Evolutionary conservation across 163 green algal species (phyloP).

Genomic region (Volvox carteri): DNA sequence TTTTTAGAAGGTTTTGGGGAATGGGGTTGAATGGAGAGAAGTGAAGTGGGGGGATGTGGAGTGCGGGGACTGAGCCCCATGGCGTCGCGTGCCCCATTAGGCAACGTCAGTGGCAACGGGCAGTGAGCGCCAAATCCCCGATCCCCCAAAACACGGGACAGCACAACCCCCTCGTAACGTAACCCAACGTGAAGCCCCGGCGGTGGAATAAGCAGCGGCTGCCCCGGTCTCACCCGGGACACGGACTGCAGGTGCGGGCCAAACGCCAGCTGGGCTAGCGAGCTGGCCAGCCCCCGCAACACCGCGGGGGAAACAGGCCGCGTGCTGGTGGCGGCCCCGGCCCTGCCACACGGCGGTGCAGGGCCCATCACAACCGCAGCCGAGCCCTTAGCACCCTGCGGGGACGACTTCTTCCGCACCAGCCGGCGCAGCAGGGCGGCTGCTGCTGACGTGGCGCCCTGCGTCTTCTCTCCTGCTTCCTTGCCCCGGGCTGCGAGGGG

Average conservation of each 20-base stretch:
- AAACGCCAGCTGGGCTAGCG: background rate
- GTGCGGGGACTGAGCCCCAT: no score
- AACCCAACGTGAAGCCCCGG: no score
- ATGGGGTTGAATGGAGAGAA: no score
- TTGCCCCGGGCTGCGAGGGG: conserved; percentile 1
- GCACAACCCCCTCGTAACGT: no score
- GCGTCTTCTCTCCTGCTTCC: background rate
- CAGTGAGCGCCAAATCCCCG: no score
- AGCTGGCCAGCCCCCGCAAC: background rate
- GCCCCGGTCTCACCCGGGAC: background rate
- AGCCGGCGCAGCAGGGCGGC: background rate
- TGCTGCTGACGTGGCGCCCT: background rate
- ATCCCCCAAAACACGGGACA: no score
- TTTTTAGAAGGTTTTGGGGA: no score
- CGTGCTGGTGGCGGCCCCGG: no score
- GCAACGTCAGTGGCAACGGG: no score
- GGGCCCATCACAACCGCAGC: background rate
- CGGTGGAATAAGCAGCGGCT: background rate
- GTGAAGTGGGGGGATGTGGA: no score
- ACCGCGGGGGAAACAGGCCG: background rate
- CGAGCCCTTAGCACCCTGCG: background rate
- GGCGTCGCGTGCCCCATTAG: no score
- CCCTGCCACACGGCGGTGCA: background rate
- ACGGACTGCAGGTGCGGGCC: conserved; percentile 8
- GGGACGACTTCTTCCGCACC: background rate